Percentiles rank a stretch among this genome's conserved stretches.
These are phyloP conservation scores for Typha latifolia DNA, from an alignment of 176 grass and related monocot genomes.

Conservation along the genomic window DNA sequence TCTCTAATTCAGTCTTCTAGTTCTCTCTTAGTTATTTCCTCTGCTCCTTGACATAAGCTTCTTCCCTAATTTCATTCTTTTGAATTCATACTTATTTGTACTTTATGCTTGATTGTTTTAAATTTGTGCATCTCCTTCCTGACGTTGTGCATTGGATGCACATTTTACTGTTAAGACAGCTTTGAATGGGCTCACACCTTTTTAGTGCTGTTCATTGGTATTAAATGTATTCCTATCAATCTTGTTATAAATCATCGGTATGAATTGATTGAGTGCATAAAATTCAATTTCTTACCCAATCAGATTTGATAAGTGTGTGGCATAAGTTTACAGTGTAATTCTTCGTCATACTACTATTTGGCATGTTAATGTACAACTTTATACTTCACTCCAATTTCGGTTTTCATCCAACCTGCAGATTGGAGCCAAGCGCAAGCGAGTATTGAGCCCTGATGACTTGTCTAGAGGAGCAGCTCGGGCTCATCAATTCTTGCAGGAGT, in stretches of 20 bases:
- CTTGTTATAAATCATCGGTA: background rate
- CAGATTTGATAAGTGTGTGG: background rate
- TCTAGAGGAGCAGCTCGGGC: constrained; percentile 66
- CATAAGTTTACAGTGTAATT: background rate
- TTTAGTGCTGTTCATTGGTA: too few relatives aligned
- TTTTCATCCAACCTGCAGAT: constrained; percentile 30
- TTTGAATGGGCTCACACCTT: too few relatives aligned
- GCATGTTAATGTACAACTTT: background rate
- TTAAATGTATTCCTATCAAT: background rate
- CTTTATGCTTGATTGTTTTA: too few relatives aligned
- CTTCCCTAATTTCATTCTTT: too few relatives aligned
- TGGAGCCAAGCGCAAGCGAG: constrained; percentile 64
- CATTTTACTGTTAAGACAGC: too few relatives aligned
- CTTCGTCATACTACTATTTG: background rate
- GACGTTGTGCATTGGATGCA: too few relatives aligned
- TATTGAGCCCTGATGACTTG: constrained; percentile 60
- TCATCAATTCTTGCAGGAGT: constrained; percentile 54
- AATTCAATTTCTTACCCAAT: background rate
- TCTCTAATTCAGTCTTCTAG: too few relatives aligned
- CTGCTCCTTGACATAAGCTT: too few relatives aligned
- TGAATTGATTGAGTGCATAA: background rate
- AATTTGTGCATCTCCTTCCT: too few relatives aligned
- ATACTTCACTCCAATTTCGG: background rate
- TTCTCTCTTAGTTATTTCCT: too few relatives aligned
- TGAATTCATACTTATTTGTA: too few relatives aligned